phyloP scores from a whole-genome alignment of 805 yeast species.

The Kazachstania kunashirensis region DNA sequence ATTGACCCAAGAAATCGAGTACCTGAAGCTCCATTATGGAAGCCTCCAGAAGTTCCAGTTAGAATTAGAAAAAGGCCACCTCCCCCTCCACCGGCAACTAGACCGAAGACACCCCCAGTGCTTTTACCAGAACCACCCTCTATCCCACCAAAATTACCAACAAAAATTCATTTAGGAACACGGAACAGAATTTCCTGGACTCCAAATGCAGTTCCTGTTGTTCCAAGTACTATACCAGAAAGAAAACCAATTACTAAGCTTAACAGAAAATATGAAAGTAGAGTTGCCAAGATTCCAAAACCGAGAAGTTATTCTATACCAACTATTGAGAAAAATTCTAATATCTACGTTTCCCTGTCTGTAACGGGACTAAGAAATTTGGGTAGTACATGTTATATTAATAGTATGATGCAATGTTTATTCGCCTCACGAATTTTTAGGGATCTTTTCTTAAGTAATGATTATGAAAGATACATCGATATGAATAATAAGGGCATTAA shows the following conservation, averaged over 20 bases:
- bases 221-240: background rate
- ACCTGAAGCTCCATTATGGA: slow-evolving; percentile 12
- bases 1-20: background rate
- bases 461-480: slow-evolving; percentile 34
- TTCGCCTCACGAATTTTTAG: slow-evolving; percentile 46
- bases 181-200: background rate
- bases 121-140: background rate
- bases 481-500: slow-evolving; percentile 14
- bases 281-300: background rate
- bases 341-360: slow-evolving; percentile 35
- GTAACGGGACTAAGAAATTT: slow-evolving; percentile 56
- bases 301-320: slow-evolving; percentile 25
- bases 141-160: slow-evolving; percentile 4
- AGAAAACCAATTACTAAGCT: background rate
- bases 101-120: slow-evolving; percentile 3
- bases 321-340: slow-evolving; percentile 30
- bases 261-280: background rate
- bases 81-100: slow-evolving; percentile 22
- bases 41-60: slow-evolving; percentile 21
- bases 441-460: slow-evolving; percentile 37
- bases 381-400: slow-evolving; percentile 71
- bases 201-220: slow-evolving; percentile 16
- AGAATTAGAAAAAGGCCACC: slow-evolving; percentile 21
- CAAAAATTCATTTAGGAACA: slow-evolving; percentile 1
- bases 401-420: slow-evolving; percentile 61